Evolutionary conservation across 2,329 filamentous ascomycete species (phyloP), one percentile per base, ranked within the genome.

Genomic region (Penicillium sp.): DNA sequence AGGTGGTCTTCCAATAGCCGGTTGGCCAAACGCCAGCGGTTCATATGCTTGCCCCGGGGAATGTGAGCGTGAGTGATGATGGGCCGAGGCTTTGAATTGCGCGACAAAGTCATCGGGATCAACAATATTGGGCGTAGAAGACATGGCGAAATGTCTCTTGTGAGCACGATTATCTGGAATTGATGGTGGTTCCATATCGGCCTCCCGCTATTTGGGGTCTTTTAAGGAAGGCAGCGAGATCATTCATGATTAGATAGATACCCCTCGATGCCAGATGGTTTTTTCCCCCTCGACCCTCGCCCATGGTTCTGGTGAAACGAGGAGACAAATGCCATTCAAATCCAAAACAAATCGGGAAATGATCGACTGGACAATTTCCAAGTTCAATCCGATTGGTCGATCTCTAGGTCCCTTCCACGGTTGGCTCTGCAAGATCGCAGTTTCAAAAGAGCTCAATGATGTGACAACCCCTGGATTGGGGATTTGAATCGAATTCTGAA

Each of bases 91-190:
- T 38, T 21, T 56, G 40, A n/a, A 44, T n/a, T 29, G 27, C 7
- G 5, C 45, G 41, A 8, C 46, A 6, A 41, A n/a, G 50, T 42
- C 50, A 21, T 25, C 47, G 18, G 42, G 40, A 27, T 59, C 60
- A 9, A 56, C 52, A 45, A 64, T 55, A 1, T 52, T 57, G 6
- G 55, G 58, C 12, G 60, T 56, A 41, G 48, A 55, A 12, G 61
- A 34, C 49, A 54, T 39, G 40, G 52, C 52, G 8, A 50, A n/a
- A 25, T 50, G 27, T 25, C 35, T 18, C 44, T 55, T 60, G 47
- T 53, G 45, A 35, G 58, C 58, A n/a, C 58, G 58, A 42, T 58
- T 40, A 44, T 62, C 60, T 12, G 55, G 56, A 31, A 62, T 64
- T 18, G 51, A 57, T 16, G 61, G 58, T 9, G 53, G 47, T 18